Evolutionary conservation across 768 basidiomycete genomes (phyloP).

Genomic region (Inosperma sp.): DNA sequence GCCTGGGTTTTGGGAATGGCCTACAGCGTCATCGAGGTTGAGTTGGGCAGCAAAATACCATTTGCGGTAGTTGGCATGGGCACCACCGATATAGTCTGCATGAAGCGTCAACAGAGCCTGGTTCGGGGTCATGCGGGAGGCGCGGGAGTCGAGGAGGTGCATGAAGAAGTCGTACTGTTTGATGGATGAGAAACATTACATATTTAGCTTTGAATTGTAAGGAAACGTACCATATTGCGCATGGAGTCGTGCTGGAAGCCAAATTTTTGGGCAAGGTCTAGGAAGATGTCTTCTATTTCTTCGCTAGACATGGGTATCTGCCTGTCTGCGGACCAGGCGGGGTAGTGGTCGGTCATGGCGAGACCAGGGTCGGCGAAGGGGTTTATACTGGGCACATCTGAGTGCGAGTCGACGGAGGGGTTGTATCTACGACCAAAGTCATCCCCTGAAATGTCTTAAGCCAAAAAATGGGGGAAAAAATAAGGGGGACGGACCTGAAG

Average conservation of each 20-base stretch:
- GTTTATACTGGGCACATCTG: conserved; percentile 52
- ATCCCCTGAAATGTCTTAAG: conserved; percentile 29
- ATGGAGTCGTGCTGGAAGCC: conserved; percentile 96
- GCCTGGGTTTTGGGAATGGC: conserved; percentile 90
- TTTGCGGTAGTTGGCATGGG: conserved; percentile 98
- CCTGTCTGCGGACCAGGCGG: conserved; percentile 90
- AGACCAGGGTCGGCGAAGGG: conserved; percentile 55
- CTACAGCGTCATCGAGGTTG: conserved; percentile 98
- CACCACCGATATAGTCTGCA: conserved; percentile 98
- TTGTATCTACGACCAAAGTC: conserved; percentile 43
- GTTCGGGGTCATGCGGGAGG: conserved; percentile 96
- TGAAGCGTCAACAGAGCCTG: conserved; percentile 95
- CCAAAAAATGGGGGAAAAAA: conserved; percentile 14
- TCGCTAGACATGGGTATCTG: conserved; percentile 96
- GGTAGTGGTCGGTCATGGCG: conserved; percentile 67
- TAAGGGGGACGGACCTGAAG: conserved; percentile 21
- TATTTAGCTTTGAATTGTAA: conserved; percentile 6
- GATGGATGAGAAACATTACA: conserved; percentile 5
- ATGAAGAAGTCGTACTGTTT: conserved; percentile 92
- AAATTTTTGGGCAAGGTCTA: conserved; percentile 97
- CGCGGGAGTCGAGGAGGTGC: conserved; percentile 94
- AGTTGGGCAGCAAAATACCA: conserved; percentile 99
- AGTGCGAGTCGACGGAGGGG: conserved; percentile 58
- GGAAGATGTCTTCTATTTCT: conserved; percentile 98
- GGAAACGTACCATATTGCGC: conserved; percentile 77